These are phyloP conservation scores for Trametes coccinea DNA, from an alignment of 768 basidiomycete species.

Conservation along the genomic window DNA sequence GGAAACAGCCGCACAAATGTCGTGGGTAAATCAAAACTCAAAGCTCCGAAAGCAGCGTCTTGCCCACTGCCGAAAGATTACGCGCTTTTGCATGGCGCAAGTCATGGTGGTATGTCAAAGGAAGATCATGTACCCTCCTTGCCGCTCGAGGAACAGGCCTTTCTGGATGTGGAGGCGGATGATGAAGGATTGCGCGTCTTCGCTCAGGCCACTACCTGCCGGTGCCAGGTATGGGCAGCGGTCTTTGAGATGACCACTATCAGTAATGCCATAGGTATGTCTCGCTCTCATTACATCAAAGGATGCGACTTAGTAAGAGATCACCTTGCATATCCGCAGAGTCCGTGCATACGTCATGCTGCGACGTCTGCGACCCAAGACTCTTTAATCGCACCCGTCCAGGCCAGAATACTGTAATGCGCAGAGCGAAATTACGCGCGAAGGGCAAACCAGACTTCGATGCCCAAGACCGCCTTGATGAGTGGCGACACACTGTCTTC, in stretches of 20 bases:
- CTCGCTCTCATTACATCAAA: background rate
- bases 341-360: slow-evolving; percentile 21
- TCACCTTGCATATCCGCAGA: no score
- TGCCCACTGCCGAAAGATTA: no score
- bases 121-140: background rate
- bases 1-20: no score
- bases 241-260: background rate
- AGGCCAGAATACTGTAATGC: background rate
- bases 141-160: background rate
- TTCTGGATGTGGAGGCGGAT: background rate
- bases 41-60: no score
- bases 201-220: background rate
- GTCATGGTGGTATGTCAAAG: background rate
- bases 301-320: no score
- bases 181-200: slow-evolving; percentile 13
- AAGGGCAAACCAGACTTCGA: background rate
- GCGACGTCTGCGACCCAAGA: slow-evolving; percentile 30
- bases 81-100: background rate
- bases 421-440: background rate
- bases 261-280: no score
- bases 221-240: background rate
- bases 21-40: no score
- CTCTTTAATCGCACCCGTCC: slow-evolving; percentile 24
- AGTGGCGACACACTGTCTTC: background rate
- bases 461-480: background rate